Evolutionary conservation across 257 asterid genomes (phyloP).

Genomic region (Jacaranda mimosifolia): DNA sequence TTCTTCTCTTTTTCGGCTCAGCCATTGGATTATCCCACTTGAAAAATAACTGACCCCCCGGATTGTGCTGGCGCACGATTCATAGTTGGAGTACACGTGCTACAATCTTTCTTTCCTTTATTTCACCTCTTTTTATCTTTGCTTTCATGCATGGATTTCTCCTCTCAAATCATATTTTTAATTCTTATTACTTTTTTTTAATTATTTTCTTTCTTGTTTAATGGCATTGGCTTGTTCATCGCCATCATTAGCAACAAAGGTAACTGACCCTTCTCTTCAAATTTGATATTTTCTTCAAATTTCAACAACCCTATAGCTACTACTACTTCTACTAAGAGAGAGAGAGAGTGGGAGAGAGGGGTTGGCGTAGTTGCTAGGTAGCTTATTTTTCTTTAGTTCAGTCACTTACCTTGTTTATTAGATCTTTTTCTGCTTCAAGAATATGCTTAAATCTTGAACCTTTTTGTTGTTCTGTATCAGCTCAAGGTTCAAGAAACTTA

Average conservation of each 20-base stretch:
- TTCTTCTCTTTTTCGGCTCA: background rate
- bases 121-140: slow-evolving; percentile 28
- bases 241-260: slow-evolving; percentile 46
- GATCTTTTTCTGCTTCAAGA: slow-evolving; percentile 36
- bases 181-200: background rate
- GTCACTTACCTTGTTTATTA: slow-evolving; percentile 42
- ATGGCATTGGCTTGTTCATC: slow-evolving; percentile 32
- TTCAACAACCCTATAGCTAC: slow-evolving; percentile 52
- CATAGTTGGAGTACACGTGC: slow-evolving; percentile 37
- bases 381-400: slow-evolving; percentile 34
- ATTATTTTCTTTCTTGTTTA: slow-evolving; percentile 17
- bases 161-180: background rate
- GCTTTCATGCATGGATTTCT: slow-evolving; percentile 41
- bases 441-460: background rate
- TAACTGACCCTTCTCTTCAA: slow-evolving; percentile 40
- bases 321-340: slow-evolving; percentile 35
- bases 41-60: slow-evolving; percentile 12
- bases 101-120: slow-evolving; percentile 15
- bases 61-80: slow-evolving; percentile 29
- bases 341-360: slow-evolving; percentile 21
- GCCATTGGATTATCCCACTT: slow-evolving; percentile 31
- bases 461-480: background rate
- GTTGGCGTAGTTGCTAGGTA: slow-evolving; percentile 39
- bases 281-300: slow-evolving; percentile 46
- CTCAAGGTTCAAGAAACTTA: slow-evolving; percentile 6